Base-by-base conservation (phyloP, 805 yeast species). In the Vanderwaltozyma yarrowii region DNA sequence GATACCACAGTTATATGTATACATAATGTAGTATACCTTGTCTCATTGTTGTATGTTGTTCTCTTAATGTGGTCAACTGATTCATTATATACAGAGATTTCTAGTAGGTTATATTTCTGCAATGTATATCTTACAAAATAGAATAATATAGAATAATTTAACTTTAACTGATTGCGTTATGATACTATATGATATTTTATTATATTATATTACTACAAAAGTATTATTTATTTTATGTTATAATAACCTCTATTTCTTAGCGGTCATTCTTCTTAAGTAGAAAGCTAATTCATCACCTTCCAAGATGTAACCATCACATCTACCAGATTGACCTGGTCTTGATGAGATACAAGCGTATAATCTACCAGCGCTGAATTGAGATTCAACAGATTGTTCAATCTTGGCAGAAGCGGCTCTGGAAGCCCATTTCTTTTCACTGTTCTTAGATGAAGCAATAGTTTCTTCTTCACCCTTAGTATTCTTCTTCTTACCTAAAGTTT, bases 241-340 rank as follows among this genome's bases (percentile, higher is more conserved):
- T 10, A 24, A 12, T n/a, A 12, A 21, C 3, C 9, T 60, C 80
- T 87, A 89, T 83, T 89, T 92, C 88, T 92, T 89, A 70, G 96
- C 94, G 71, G 95, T 80, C 74, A 89, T 78, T 85, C 95, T 89
- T 82, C 95, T 87, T 72, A 92, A 81, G 95, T 89, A 89, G 94
- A 92, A 92, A 71, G 96, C 97, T 73, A 89, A 86, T 78, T 89
- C 98, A 71, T 92, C 98, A 75, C 98, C 97, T 79, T 89, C 98
- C 71, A 89, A 84, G 75, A 89, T 82, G 92, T 89, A 89, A 75
- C 98, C 98, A 71, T 89, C 98, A 76, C 86, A 81, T 78, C 98
- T 92, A 74, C 98, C 98, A 58, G 95, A 83, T 80, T 89, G 98
- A 73, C 98, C 98, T 71, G 98, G 98, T 80, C 98, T 87, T 44